Percentiles rank a stretch among this genome's conserved stretches.
Evolutionary conservation across 257 asterid genomes (phyloP).

Genomic region (Cruciata laevipes): DNA sequence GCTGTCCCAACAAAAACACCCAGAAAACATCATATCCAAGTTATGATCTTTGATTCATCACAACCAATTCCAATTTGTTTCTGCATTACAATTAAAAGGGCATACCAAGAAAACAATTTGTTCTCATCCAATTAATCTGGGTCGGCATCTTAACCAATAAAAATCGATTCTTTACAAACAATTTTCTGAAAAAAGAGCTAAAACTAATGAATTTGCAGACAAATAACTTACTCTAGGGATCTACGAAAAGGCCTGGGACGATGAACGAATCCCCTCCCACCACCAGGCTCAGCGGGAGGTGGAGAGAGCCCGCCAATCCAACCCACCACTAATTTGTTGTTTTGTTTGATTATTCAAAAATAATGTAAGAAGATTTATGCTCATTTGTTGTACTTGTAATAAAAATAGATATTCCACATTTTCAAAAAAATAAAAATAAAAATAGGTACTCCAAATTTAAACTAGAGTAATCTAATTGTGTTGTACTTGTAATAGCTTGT

Average conservation of each 20-base stretch:
- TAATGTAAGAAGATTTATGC: no score
- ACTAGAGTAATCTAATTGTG: no score
- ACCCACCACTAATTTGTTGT: background rate
- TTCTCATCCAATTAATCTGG: background rate
- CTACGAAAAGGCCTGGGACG: background rate
- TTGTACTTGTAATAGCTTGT: no score
- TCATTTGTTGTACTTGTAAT: no score
- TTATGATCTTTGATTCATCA: background rate
- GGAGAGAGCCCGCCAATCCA: background rate
- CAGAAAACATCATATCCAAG: background rate
- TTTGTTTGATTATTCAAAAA: background rate
- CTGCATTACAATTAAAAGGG: background rate
- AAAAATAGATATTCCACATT: no score
- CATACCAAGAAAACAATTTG: background rate
- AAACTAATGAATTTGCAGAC: background rate
- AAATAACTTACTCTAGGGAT: constrained; percentile 1
- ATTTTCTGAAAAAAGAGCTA: background rate
- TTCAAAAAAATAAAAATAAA: no score
- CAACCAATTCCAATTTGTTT: background rate
- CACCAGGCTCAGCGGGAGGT: constrained; percentile 12
- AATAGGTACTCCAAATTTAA: no score
- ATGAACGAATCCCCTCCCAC: constrained; percentile 5
- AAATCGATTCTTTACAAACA: background rate
- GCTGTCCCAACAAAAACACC: background rate
- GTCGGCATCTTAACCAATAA: background rate